Conservation (phyloP, 2,329 filamentous ascomycete genomes). For the Periconia sp. region DNA sequence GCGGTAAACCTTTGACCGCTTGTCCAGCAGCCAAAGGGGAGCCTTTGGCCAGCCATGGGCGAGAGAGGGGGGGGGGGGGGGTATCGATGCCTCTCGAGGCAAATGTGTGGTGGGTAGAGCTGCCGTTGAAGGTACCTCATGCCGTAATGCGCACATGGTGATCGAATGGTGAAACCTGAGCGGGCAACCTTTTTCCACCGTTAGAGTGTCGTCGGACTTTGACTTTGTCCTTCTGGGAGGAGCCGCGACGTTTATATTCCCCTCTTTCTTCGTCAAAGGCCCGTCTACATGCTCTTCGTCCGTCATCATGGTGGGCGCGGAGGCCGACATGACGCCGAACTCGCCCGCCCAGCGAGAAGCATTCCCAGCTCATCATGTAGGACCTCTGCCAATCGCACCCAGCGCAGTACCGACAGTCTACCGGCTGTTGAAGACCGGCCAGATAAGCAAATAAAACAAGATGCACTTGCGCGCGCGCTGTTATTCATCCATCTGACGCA, state of each 20-base stretch:
- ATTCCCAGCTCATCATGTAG: background rate
- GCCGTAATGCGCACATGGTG: no score
- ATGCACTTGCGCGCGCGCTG: background rate
- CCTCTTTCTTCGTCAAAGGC: conserved; percentile 26
- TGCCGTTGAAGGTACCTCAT: background rate
- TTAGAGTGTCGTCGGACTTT: background rate
- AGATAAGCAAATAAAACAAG: background rate
- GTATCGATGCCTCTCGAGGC: background rate
- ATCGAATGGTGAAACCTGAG: no score
- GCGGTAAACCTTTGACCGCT: no score
- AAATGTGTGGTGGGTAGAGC: background rate
- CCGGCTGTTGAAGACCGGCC: background rate
- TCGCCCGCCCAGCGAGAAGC: background rate
- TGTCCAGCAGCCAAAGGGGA: background rate
- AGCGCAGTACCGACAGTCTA: background rate
- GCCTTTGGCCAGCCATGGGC: background rate
- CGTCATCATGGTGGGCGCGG: conserved; percentile 13
- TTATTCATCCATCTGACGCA: no score
- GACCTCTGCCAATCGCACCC: background rate
- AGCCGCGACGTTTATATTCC: conserved; percentile 30
- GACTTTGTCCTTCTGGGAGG: conserved; percentile 1
- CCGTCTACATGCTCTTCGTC: conserved; percentile 35
- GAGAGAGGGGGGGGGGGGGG: background rate
- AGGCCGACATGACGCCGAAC: conserved; percentile 28
- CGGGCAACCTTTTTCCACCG: no score